Evolutionary conservation across 2,329 filamentous ascomycete genomes (phyloP).

Genomic region (Cryphonectria radicalis): DNA sequence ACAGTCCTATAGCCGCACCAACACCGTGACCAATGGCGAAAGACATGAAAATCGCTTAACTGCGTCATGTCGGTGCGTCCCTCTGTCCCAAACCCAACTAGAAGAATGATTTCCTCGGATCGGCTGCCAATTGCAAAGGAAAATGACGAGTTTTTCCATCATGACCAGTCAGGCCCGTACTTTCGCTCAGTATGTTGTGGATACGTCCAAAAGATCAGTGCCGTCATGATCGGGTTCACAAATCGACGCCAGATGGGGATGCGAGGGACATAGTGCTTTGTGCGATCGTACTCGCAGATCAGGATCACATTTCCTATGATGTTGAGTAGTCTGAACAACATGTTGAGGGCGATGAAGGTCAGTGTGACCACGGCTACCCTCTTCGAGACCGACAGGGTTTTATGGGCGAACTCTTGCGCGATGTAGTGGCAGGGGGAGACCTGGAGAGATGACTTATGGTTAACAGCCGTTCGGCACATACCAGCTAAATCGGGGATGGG

Average conservation of each 20-base stretch:
- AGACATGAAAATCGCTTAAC: background rate
- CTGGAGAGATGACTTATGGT: conserved; percentile 33
- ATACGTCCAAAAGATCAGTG: conserved; percentile 48
- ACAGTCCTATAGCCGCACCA: background rate
- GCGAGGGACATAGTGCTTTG: conserved; percentile 41
- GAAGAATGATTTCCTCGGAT: background rate
- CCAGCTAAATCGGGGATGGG: conserved; percentile 3
- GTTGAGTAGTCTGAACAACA: conserved; percentile 45
- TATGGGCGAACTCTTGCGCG: conserved; percentile 24
- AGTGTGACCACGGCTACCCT: conserved; percentile 23
- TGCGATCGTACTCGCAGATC: conserved; percentile 44
- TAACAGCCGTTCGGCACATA: background rate
- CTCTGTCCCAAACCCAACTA: background rate
- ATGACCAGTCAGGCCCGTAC: conserved; percentile 37
- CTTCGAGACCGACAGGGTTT: background rate
- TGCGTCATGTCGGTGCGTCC: background rate
- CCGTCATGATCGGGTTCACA: conserved; percentile 37
- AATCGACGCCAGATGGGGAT: conserved; percentile 34
- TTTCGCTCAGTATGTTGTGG: conserved; percentile 46
- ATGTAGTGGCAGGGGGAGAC: conserved; percentile 37
- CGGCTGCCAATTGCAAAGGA: background rate
- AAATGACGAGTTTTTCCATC: background rate
- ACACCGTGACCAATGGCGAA: background rate
- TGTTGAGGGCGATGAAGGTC: conserved; percentile 30
- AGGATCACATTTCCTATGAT: conserved; percentile 45